These are phyloP conservation scores for Arthroderma sp. DNA, from an alignment of 2,329 filamentous ascomycete genomes.

Conservation along the genomic window DNA sequence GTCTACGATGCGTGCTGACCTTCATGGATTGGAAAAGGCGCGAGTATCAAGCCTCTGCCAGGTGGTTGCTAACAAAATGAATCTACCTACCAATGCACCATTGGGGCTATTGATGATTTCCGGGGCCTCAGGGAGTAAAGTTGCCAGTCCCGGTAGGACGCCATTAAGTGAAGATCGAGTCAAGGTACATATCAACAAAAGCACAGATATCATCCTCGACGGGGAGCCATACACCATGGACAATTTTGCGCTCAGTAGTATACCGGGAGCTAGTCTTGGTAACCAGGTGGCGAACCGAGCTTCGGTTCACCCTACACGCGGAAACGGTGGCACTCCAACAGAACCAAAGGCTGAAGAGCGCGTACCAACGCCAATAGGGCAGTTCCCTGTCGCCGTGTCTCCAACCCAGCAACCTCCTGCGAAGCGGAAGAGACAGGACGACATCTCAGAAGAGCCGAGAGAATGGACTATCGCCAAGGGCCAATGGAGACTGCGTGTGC, in stretches of 20 bases:
- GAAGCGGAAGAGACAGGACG: conserved; percentile 34
- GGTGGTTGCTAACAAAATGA: conserved; percentile 69
- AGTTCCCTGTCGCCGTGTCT: conserved; percentile 1
- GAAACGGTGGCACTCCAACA: neutral
- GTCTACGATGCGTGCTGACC: conserved; percentile 48
- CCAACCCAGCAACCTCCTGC: conserved; percentile 12
- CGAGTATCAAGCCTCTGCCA: conserved; percentile 62
- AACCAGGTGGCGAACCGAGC: too few relatives aligned
- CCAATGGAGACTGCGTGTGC: conserved; percentile 60
- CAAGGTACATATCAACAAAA: conserved; percentile 46
- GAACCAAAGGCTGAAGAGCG: neutral
- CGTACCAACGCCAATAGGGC: neutral
- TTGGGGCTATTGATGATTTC: conserved; percentile 54
- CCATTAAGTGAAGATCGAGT: conserved; percentile 56
- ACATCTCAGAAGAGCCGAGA: conserved; percentile 25
- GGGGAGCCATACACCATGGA: conserved; percentile 15
- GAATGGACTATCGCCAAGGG: conserved; percentile 54
- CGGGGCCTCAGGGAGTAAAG: conserved; percentile 48
- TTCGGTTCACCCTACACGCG: too few relatives aligned
- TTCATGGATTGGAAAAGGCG: conserved; percentile 57
- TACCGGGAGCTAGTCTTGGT: too few relatives aligned
- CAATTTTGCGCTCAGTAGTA: too few relatives aligned
- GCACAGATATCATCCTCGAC: conserved; percentile 31
- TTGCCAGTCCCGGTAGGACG: conserved; percentile 54
- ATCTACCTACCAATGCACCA: conserved; percentile 46